phyloP scores from a whole-genome alignment of 192 early-diverging fungal species.

The Coemansia asiatica region DNA sequence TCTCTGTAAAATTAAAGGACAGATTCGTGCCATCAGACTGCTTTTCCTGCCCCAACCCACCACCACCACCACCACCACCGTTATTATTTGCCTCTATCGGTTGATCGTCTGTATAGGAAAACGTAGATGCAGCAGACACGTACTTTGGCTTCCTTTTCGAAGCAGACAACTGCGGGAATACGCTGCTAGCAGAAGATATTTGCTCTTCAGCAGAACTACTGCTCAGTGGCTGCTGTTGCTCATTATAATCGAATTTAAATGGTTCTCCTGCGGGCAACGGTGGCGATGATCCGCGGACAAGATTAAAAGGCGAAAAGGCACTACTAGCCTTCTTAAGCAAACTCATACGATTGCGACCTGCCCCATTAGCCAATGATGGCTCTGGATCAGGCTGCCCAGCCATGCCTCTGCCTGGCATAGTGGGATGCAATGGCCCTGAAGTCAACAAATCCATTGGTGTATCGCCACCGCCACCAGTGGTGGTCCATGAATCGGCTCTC shows the following conservation, averaged over 20 bases:
- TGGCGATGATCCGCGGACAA: conserved; percentile 32
- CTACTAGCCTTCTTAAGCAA: conserved; percentile 23
- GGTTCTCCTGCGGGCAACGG: neutral
- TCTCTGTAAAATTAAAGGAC: neutral
- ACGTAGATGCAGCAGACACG: neutral
- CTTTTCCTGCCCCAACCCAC: neutral
- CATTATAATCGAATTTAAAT: neutral
- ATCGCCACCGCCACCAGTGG: neutral
- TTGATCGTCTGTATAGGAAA: neutral
- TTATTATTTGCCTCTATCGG: too few species aligned
- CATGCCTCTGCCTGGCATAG: neutral
- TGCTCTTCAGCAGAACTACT: neutral
- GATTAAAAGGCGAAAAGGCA: conserved; percentile 25
- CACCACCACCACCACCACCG: too few species aligned
- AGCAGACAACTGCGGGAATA: neutral
- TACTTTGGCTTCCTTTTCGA: neutral
- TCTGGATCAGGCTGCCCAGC: neutral
- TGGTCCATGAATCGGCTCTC: conserved; percentile 32
- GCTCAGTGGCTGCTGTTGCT: neutral
- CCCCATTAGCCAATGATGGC: neutral
- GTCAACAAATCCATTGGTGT: neutral
- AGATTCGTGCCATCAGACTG: neutral
- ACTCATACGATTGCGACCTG: conserved; percentile 11
- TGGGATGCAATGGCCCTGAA: neutral
- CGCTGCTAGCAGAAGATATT: neutral